These are phyloP conservation scores for Friedmanniomyces simplex DNA, from an alignment of 495 filamentous ascomycete genomes.

Conservation along the genomic window DNA sequence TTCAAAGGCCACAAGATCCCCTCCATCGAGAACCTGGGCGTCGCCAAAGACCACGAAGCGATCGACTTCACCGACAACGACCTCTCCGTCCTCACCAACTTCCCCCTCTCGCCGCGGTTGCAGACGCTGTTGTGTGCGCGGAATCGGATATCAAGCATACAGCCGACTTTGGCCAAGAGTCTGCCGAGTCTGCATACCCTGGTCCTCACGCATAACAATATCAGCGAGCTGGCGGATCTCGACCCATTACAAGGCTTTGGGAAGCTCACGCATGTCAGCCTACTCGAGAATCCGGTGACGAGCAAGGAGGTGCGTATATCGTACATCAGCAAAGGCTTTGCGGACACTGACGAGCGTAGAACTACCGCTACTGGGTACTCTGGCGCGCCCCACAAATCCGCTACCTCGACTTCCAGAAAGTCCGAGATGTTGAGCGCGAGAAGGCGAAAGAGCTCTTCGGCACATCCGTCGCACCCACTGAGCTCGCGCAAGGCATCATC, in stretches of 20 bases:
- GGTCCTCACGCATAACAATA: slow-evolving; percentile 50
- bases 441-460: slow-evolving; percentile 75
- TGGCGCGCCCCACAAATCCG: slow-evolving; percentile 75
- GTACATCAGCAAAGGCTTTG: not conserved
- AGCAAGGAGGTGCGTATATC: slow-evolving; percentile 70
- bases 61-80: slow-evolving; percentile 99
- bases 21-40: slow-evolving; percentile 94
- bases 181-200: slow-evolving; percentile 70
- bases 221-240: slow-evolving; percentile 55
- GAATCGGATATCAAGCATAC: slow-evolving; percentile 76
- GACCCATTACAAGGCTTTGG: slow-evolving; percentile 65
- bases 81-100: slow-evolving; percentile 77
- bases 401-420: slow-evolving; percentile 88
- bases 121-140: slow-evolving; percentile 78
- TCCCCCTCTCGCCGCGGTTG: slow-evolving; percentile 84
- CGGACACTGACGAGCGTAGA: slow-evolving; percentile 36
- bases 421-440: slow-evolving; percentile 72
- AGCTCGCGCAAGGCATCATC: slow-evolving; percentile 52
- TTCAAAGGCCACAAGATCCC: slow-evolving; percentile 93
- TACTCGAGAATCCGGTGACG: slow-evolving; percentile 81
- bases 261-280: slow-evolving; percentile 63
- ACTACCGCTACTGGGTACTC: slow-evolving; percentile 87
- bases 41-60: slow-evolving; percentile 75
- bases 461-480: slow-evolving; percentile 59
- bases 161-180: slow-evolving; percentile 57